A percentile compares a stretch with the other conserved stretches of the same genome.
These are phyloP conservation scores for Albatrellus ellisii DNA, from an alignment of 768 basidiomycete species.

Conservation along the genomic window DNA sequence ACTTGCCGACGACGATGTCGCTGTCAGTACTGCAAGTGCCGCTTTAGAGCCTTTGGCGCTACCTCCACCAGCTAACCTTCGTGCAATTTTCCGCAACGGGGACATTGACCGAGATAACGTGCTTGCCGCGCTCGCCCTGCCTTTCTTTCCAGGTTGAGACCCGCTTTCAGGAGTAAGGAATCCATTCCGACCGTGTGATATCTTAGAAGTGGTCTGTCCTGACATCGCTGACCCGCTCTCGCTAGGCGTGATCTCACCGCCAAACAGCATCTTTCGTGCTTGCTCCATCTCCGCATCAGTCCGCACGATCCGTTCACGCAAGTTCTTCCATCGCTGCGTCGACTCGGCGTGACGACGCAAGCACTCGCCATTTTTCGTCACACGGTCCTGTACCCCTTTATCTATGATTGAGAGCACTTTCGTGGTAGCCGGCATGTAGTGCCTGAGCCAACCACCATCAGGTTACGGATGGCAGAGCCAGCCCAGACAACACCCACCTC, in stretches of 20 bases:
- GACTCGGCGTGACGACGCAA: conserved; percentile 83
- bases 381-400: conserved; percentile 84
- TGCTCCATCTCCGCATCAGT: conserved; percentile 77
- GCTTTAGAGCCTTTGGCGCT: too few species aligned
- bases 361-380: conserved; percentile 95
- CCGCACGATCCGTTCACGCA: conserved; percentile 66
- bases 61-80: conserved; percentile 53
- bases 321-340: conserved; percentile 69
- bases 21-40: too few species aligned
- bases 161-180: conserved; percentile 50
- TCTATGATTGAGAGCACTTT: conserved; percentile 91
- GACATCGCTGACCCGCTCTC: conserved; percentile 64
- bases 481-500: conserved; percentile 37
- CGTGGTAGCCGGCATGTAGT: conserved; percentile 88
- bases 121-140: conserved; percentile 28
- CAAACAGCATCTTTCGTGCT: conserved; percentile 41
- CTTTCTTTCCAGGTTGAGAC: conserved; percentile 27
- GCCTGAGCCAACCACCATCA: conserved; percentile 30
- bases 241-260: conserved; percentile 40
- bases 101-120: conserved; percentile 68
- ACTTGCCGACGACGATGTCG: conserved; percentile 14
- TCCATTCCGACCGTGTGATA: conserved; percentile 39
- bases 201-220: conserved; percentile 27
- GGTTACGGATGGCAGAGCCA: neutral
- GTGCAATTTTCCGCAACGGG: conserved; percentile 67